A percentile compares a stretch with the other conserved stretches of the same genome.
phyloP scores from a whole-genome alignment of 352 stramenopile genomes.

The Pythium pectinolyticum region DNA sequence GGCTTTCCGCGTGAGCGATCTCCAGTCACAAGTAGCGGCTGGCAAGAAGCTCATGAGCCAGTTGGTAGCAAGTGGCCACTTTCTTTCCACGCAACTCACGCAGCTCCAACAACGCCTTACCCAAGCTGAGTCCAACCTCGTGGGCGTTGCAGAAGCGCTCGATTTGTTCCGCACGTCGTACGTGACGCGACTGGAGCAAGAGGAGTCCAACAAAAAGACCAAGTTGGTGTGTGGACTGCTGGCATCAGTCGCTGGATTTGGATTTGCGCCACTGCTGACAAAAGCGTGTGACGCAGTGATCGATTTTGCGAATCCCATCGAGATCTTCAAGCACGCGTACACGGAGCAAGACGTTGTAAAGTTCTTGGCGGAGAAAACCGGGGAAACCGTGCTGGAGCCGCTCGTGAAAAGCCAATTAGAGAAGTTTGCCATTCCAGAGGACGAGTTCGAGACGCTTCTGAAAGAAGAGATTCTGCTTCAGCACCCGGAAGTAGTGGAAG shows the following conservation, averaged over 20 bases:
- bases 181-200: conserved; percentile 8
- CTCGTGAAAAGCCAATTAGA: conserved; percentile 8
- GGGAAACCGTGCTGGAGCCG: neutral
- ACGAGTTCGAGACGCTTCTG: conserved; percentile 29
- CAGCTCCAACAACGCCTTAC: neutral
- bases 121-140: conserved; percentile 9
- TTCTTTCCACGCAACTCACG: neutral
- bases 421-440: conserved; percentile 12
- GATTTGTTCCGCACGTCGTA: conserved; percentile 2
- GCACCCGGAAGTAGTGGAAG: conserved; percentile 17
- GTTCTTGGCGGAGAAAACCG: conserved; percentile 7
- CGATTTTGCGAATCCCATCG: conserved; percentile 30
- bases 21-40: neutral
- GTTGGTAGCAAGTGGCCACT: neutral
- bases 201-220: conserved; percentile 23
- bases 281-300: conserved; percentile 29
- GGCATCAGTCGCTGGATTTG: conserved; percentile 22
- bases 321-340: conserved; percentile 24
- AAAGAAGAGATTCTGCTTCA: conserved; percentile 21
- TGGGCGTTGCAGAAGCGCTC: neutral
- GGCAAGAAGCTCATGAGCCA: neutral
- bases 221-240: conserved; percentile 31
- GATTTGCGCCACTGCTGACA: conserved; percentile 29
- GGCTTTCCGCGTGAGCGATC: neutral
- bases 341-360: conserved; percentile 17